These are phyloP conservation scores for Xylariaceae sp. DNA, from an alignment of 2,329 filamentous ascomycete genomes.

Conservation along the genomic window DNA sequence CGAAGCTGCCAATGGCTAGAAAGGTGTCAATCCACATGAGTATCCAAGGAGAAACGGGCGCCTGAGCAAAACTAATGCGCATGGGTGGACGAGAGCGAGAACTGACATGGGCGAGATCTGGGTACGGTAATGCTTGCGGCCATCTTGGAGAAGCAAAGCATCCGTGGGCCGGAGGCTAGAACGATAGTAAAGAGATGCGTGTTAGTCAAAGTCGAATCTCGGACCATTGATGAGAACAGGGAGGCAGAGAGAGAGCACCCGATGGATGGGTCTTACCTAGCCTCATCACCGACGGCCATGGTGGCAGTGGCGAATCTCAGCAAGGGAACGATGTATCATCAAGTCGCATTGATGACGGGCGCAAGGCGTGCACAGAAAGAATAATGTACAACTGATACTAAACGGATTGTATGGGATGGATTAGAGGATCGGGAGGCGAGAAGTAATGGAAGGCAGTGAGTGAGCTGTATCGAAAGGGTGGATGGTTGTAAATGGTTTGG, in stretches of 20 bases:
- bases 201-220: slow-evolving; percentile 6
- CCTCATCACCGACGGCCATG: slow-evolving; percentile 54
- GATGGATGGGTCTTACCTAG: slow-evolving; percentile 35
- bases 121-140: slow-evolving; percentile 63
- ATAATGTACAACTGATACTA: not conserved
- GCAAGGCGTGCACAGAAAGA: slow-evolving; percentile 11
- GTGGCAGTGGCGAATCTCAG: slow-evolving; percentile 30
- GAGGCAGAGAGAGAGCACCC: not conserved
- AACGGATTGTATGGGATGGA: too few relatives aligned
- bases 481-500: too few relatives aligned
- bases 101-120: slow-evolving; percentile 61
- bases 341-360: slow-evolving; percentile 28
- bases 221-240: too few relatives aligned
- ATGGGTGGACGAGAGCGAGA: slow-evolving; percentile 1
- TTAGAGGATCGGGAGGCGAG: slow-evolving; percentile 8
- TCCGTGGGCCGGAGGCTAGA: slow-evolving; percentile 61
- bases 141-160: slow-evolving; percentile 53
- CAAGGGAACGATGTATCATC: slow-evolving; percentile 24
- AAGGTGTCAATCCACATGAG: slow-evolving; percentile 6
- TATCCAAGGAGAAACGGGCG: slow-evolving; percentile 10
- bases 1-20: slow-evolving; percentile 80
- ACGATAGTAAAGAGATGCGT: slow-evolving; percentile 4
- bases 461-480: not conserved
- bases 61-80: slow-evolving; percentile 7
- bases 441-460: not conserved